Conservation (phyloP, 2,329 filamentous ascomycete species). For the Chrysoporthe deuterocubensis region DNA sequence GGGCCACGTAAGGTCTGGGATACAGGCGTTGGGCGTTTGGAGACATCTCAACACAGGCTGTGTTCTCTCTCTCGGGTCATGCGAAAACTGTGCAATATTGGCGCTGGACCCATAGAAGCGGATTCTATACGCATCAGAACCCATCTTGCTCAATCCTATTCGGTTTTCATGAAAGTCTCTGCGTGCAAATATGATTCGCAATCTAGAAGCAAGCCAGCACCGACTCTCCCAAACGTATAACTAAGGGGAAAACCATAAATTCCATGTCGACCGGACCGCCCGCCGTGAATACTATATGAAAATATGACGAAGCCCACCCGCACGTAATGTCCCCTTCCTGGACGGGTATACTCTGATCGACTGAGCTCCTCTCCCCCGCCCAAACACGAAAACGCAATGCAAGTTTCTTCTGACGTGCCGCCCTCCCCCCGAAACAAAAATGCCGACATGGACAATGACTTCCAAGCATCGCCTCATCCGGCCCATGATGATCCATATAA, state of each 20-base stretch:
- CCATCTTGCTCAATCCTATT: background rate
- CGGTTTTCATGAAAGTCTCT: background rate
- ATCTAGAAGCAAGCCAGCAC: background rate
- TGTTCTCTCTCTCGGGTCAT: background rate
- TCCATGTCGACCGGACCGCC: background rate
- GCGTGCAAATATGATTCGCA: background rate
- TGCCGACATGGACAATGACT: background rate
- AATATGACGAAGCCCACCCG: background rate
- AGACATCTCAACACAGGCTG: background rate
- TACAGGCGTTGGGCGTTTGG: background rate
- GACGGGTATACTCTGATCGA: constrained; percentile 15
- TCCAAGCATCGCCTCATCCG: background rate
- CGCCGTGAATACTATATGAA: background rate
- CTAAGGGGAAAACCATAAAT: background rate
- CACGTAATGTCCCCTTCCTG: background rate
- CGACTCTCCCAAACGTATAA: background rate
- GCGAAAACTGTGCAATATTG: background rate
- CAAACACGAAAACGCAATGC: background rate
- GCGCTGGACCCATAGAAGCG: background rate
- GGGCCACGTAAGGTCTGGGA: background rate
- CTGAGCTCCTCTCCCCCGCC: background rate
- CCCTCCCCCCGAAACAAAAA: no score
- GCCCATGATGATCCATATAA: background rate
- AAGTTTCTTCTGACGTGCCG: background rate
- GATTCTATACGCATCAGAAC: background rate